phyloP scores from a whole-genome alignment of 768 basidiomycete species.

The Bullera alba region DNA sequence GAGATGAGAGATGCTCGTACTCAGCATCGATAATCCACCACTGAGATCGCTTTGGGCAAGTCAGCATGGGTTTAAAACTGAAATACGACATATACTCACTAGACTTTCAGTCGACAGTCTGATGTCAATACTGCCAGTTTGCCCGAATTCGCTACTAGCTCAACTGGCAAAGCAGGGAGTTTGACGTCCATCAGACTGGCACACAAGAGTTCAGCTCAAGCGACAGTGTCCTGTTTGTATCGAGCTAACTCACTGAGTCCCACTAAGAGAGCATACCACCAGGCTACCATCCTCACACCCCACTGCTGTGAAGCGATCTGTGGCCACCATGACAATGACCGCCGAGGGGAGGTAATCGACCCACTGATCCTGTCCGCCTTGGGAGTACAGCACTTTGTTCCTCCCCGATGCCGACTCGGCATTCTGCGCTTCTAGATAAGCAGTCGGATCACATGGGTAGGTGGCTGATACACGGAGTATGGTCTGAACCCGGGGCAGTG shows the following conservation, averaged over 20 bases:
- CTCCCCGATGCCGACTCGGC: conserved; percentile 56
- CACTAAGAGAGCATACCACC: conserved; percentile 75
- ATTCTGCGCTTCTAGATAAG: conserved; percentile 68
- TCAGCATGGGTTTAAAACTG: no score
- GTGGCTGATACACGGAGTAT: conserved; percentile 59
- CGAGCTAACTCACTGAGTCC: conserved; percentile 59
- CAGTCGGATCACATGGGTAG: conserved; percentile 50
- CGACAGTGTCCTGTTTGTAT: not conserved
- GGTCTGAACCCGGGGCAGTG: conserved; percentile 58
- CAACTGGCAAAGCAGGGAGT: conserved; percentile 63
- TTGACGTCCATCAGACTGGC: conserved; percentile 66
- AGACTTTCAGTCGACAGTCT: conserved; percentile 64
- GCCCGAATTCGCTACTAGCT: conserved; percentile 61
- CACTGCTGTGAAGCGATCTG: conserved; percentile 63
- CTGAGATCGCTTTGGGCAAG: no score
- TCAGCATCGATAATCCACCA: no score
- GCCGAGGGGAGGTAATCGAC: conserved; percentile 76
- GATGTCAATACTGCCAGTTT: conserved; percentile 67
- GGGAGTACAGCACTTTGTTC: conserved; percentile 60
- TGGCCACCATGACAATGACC: conserved; percentile 61
- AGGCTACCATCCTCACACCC: conserved; percentile 71
- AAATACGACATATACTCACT: conserved; percentile 57
- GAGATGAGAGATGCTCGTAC: conserved; percentile 52
- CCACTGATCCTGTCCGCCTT: conserved; percentile 67
- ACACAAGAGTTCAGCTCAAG: not conserved